Evolutionary conservation across 1,139 yeast genomes (phyloP), one percentile per base, ranked within the genome.

Genomic region (Yamadazyma epiphylla): DNA sequence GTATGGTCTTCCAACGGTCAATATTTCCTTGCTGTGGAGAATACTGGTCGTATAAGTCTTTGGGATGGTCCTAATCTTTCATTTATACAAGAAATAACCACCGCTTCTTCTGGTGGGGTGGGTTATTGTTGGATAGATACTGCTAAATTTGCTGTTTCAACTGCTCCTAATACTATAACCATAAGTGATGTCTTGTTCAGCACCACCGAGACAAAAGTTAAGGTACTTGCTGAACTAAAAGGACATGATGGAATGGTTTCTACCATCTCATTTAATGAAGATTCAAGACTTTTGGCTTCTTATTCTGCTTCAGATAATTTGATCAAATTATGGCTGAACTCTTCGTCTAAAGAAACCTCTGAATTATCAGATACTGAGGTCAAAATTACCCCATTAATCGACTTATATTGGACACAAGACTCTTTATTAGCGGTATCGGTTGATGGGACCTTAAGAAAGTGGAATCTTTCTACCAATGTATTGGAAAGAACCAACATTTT

Each of bases 201-300:
- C n/a, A 26, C 21, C 7, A 27, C 26, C 9, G 15, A 17, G 6
- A 19, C 31, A 3, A 76, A 72, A 16, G 57, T 60, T 8, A 56
- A 54, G 24, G 77, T 85, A 1, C 54, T 80, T 2, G 86, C 91
- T 4, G 64, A 69, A 26, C 65, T 87, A 28, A 52, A 70, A 14
- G 96, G 95, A 1, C 96, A 87, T 48, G 64, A 71, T 9, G 74
- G 76, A 30, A 64, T 77, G 1, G 70, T 85, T 10, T 69, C 84
- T n/a, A 59, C 60, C 4, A 60, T 84, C 11, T 56, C 59, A 24
- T 85, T 80, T 50, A 77, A 80, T 43, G 41, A 53, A 2, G 50
- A 54, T 2, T 60, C 73, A 4, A 76, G 74, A 40, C 53, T 80
- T 24, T 62, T 88, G 26, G 79, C 87, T 1, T 77, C 89, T 1